Base-by-base conservation (phyloP, 2,329 filamentous ascomycete genomes). In the Rutstroemia sp. region DNA sequence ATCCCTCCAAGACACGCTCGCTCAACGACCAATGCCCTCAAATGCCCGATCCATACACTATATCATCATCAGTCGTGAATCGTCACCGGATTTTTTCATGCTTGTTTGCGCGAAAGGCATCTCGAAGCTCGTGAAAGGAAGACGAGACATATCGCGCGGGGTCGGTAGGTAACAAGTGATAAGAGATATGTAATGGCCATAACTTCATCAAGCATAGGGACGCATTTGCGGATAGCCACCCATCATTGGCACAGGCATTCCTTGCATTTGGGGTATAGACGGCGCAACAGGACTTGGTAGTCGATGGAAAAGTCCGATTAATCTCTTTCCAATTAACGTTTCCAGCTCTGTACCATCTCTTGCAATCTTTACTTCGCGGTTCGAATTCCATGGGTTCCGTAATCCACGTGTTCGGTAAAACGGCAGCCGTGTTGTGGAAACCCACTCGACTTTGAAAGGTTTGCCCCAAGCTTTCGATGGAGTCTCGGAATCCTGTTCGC, bases 361-460 rank as follows among this genome's bases (percentile, higher is more conserved):
- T 23, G 92, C 92, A 68, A 97, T 96, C 72, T 97, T 97, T 60
- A 97, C 89, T 68, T 97, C 92, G 52, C 92, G 78, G 67, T 96
- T 96, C 4, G 89, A 88, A 70, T 97, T 97, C 89, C 91, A 96
- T 0, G 90, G 88, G 68, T 97, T 97, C 36, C 92, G 82, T 55
- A 97, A 73, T 0, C 92, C 92, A 61, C 91, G 78, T 0, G 92
- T 95, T 45, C 88, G 83, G 70, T 94, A 95, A 68, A 97, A 97
- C 0, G 92, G 91, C 5, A 97, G 78, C 38, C 86, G 81, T 54
- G 81, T 83, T 5, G 88, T 95, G 12, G 89, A 95, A 7, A 95
- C 71, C 92, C 92, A 97, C 72, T 95, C 86, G 47, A 97, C 81
- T 64, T 84, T 84, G 76, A 97, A 97, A 0, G 92, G 92, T 65